A percentile compares a stretch with the other conserved stretches of the same genome.
phyloP scores from a whole-genome alignment of 2,329 filamentous ascomycete genomes.

The Diaporthe citri region DNA sequence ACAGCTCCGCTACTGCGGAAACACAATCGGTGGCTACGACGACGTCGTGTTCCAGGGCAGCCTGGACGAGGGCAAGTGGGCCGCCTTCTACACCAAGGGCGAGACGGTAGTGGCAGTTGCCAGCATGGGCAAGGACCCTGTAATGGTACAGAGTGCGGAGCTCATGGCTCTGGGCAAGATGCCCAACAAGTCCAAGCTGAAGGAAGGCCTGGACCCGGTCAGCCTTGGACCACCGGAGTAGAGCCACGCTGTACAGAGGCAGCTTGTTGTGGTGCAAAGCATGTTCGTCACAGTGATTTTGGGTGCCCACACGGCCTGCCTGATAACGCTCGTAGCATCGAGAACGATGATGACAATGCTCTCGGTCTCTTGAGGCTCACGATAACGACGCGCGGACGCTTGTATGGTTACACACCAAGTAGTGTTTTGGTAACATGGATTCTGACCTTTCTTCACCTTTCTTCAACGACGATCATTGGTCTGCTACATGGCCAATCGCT shows the following conservation, averaged over 20 bases:
- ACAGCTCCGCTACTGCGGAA: slow-evolving; percentile 94
- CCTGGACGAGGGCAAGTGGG: slow-evolving; percentile 83
- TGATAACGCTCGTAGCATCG: not conserved
- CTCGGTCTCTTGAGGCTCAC: not conserved
- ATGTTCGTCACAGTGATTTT: slow-evolving; percentile 21
- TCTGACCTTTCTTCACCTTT: not conserved
- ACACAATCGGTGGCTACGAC: slow-evolving; percentile 85
- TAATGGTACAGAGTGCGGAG: slow-evolving; percentile 85
- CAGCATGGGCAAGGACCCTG: slow-evolving; percentile 90
- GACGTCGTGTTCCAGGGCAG: slow-evolving; percentile 85
- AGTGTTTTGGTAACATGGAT: slow-evolving; percentile 9
- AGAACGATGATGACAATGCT: slow-evolving; percentile 24
- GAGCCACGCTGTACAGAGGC: not conserved
- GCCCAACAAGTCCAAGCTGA: slow-evolving; percentile 83
- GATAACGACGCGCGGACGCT: not conserved
- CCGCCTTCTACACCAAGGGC: slow-evolving; percentile 88
- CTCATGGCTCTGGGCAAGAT: slow-evolving; percentile 87
- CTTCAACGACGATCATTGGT: not conserved
- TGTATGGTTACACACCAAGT: not conserved
- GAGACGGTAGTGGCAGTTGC: slow-evolving; percentile 91
- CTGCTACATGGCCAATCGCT: no score
- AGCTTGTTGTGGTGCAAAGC: not conserved
- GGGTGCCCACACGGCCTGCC: not conserved
- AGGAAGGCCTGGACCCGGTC: slow-evolving; percentile 69
- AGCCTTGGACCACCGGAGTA: slow-evolving; percentile 54